Base-by-base conservation (phyloP, 495 filamentous ascomycete species). In the Lophiostoma macrostomum region DNA sequence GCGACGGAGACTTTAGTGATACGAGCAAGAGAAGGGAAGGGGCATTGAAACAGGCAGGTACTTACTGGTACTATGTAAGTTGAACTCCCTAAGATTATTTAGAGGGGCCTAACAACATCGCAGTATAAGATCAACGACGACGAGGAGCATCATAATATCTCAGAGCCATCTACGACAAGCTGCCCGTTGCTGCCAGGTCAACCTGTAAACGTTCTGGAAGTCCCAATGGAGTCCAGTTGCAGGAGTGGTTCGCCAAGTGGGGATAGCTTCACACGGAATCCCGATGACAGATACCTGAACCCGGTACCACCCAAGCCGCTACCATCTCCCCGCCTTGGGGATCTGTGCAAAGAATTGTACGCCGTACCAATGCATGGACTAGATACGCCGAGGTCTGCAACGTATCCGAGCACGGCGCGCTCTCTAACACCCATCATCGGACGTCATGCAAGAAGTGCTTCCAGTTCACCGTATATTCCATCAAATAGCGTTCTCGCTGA, bases 31-130 rank as follows among this genome's bases (percentile, higher is more conserved):
- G 81, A 62, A 80, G 90, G 47, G 77, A 78, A 27, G 90, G 90
- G 24, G 90, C 85, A 19, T 75, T 96, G 49, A 93, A 86, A 68
- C 93, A 93, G 87, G 90, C 90, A 23, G 82, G 82, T n/a, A 90
- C 82, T 7, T 95, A 95, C 70, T 95, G 90, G 79, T 96, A 94
- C 73, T 95, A 90, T 71, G 89, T 93, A 70, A 71, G 88, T 70
- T 58, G 35, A 46, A 44, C 1, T 20, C 12, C 13, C 4, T 11
- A 24, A 40, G 14, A 13, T 42, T 6, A 27, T 20, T n/a, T 27
- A 38, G n/a, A 45, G n/a, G 13, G 22, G 1, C 24, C 16, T 39
- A 28, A 50, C 50, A 63, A n/a, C 64, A 32, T 67, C 53, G 6
- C 44, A 94, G 87, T 96, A 94, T 65, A 76, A 86, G 60, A 63